phyloP scores from a whole-genome alignment of 176 grass and related monocot genomes.

The Rhynchospora breviuscula region DNA sequence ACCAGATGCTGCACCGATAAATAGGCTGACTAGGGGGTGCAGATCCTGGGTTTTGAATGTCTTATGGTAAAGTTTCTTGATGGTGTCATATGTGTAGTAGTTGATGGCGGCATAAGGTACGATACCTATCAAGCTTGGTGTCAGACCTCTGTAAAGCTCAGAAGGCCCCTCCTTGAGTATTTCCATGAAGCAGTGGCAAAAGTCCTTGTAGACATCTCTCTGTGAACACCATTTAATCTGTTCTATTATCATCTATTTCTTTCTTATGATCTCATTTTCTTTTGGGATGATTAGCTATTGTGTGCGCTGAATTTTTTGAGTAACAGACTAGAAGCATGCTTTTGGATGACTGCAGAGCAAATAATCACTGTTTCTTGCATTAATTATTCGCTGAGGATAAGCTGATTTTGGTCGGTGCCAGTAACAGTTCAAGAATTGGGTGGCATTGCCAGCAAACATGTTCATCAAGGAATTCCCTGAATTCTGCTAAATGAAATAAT shows the following conservation, averaged over 20 bases:
- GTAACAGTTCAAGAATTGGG: not conserved
- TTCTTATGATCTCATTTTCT: not conserved
- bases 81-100: slow-evolving; percentile 70
- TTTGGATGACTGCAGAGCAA: not conserved
- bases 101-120: slow-evolving; percentile 77
- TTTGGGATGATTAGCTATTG: not conserved
- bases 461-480: not conserved
- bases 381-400: not conserved
- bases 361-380: not conserved
- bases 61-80: slow-evolving; percentile 48
- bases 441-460: not conserved
- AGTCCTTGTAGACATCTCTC: slow-evolving; percentile 66
- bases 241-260: not conserved
- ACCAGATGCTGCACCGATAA: slow-evolving; percentile 62
- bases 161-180: slow-evolving; percentile 49
- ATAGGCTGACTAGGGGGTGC: slow-evolving; percentile 38
- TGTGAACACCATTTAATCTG: slow-evolving; percentile 25
- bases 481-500: not conserved
- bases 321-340: not conserved
- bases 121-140: slow-evolving; percentile 74
- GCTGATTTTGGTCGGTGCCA: not conserved
- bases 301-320: not conserved
- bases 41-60: slow-evolving; percentile 39
- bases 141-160: slow-evolving; percentile 70
- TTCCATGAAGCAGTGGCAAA: slow-evolving; percentile 65